Base-by-base conservation (phyloP, 2,329 filamentous ascomycete genomes). In the Simplicillium aogashimaense region DNA sequence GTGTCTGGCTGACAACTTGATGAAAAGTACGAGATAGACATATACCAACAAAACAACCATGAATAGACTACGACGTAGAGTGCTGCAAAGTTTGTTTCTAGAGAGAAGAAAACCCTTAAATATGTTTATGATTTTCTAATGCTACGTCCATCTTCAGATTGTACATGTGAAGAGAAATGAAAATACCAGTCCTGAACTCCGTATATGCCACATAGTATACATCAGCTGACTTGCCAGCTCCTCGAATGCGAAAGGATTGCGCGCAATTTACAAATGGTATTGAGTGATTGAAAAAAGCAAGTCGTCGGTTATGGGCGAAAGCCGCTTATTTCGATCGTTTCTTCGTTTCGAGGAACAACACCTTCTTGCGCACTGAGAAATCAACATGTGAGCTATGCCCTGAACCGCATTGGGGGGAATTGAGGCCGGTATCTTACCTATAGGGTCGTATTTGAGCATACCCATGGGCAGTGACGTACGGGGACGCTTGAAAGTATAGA, bases 401-500 rank as follows among this genome's bases (percentile, higher is more conserved):
- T 32, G 14, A 14, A 30, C 34, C 34, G 12, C 8, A 42, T 28
- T 47, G 37, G 32, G 36, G 30, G 14, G 16, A 15, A 8, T 8
- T 11, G 15, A 10, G 5, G 11, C 12, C n/a, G 9, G 13, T 12
- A 12, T 39, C 59, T 50, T 78, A 94, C 86, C 83, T 49, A 98
- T 89, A 33, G 92, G 92, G 60, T 98, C 92, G 66, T 98, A 98
- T 72, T 98, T 98, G 53, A 98, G 70, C 87, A 98, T 92, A 69
- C 88, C 94, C 66, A 98, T 76, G 42, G 94, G 89, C 35, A 83
- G 73, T 47, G 88, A 74, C 25, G 77, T 75, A 51, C 92, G 82
- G 11, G 88, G 89, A 43, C 94, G 81, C 52, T 83, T 74, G 63
- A 94, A 80, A 40, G 87, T 94, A 64, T 90, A 89, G 74, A 90